These are phyloP conservation scores for Trypanosoma avium DNA, from an alignment of 208 protist genomes.

Conservation along the genomic window DNA sequence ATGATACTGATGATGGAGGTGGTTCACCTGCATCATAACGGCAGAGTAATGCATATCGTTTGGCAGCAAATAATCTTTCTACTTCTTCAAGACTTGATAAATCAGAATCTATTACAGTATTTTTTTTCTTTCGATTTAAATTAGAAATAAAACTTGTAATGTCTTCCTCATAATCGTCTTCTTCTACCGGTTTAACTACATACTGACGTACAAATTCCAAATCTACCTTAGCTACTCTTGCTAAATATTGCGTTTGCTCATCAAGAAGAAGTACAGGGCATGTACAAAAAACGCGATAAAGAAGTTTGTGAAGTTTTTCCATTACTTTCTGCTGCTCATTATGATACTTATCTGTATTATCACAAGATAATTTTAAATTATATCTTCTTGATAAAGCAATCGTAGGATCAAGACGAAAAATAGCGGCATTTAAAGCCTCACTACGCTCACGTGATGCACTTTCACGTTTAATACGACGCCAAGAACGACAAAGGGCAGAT, in stretches of 20 bases:
- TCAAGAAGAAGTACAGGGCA: conserved; percentile 19
- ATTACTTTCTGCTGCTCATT: neutral
- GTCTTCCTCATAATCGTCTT: neutral
- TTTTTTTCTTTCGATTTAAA: neutral
- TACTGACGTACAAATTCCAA: neutral
- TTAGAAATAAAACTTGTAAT: conserved; percentile 3
- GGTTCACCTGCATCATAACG: neutral
- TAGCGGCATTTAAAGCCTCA: conserved; percentile 2
- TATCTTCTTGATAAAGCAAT: too few species aligned
- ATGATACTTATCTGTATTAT: neutral
- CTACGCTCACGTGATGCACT: conserved; percentile 14
- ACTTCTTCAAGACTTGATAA: conserved; percentile 1
- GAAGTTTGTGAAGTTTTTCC: conserved; percentile 6
- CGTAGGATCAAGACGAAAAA: conserved; percentile 10
- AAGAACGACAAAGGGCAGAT: conserved; percentile 19
- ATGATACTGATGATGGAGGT: neutral
- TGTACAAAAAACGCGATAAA: conserved; percentile 9
- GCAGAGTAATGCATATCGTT: conserved; percentile 1
- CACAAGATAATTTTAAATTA: neutral
- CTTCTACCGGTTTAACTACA: neutral
- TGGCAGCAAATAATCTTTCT: conserved; percentile 10
- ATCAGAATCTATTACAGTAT: neutral
- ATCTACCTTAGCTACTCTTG: neutral
- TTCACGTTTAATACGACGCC: conserved; percentile 17
- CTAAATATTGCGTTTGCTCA: conserved; percentile 1